phyloP scores from a whole-genome alignment of 352 stramenopile genomes.

The Blastocystis sp. region DNA sequence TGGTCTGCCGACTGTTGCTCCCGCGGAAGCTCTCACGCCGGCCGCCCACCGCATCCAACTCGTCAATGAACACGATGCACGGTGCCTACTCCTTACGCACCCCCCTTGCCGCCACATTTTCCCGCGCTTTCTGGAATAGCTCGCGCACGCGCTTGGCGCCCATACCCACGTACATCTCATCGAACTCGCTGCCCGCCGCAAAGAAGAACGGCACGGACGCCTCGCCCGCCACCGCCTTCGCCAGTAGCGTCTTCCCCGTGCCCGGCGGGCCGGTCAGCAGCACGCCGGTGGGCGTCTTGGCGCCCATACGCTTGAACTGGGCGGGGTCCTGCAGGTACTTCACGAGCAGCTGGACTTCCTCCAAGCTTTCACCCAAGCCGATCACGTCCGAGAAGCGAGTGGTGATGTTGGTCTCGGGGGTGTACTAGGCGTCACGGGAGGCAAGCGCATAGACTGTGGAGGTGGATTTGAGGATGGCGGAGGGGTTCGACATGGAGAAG shows the following conservation, averaged over 20 bases:
- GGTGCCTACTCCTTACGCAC: constrained; percentile 63
- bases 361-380: constrained; percentile 3
- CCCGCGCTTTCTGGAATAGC: constrained; percentile 32
- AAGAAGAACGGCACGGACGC: constrained; percentile 48
- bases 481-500: neutral
- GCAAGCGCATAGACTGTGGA: neutral
- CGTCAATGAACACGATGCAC: constrained; percentile 94
- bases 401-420: neutral
- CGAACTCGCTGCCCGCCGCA: constrained; percentile 33
- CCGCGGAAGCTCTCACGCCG: constrained; percentile 76
- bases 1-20: constrained; percentile 82
- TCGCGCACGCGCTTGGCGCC: neutral
- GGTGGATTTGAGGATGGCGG: neutral
- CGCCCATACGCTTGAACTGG: constrained; percentile 11
- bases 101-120: neutral
- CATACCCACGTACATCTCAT: constrained; percentile 63
- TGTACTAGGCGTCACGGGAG: neutral
- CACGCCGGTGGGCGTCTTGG: constrained; percentile 21
- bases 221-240: neutral
- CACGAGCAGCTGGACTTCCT: constrained; percentile 35
- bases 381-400: constrained; percentile 40
- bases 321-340: constrained; percentile 50
- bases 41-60: constrained; percentile 94
- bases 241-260: too few relatives aligned
- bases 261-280: neutral